phyloP scores from a whole-genome alignment of 305 asterid species.

The Ilex paraguariensis region DNA sequence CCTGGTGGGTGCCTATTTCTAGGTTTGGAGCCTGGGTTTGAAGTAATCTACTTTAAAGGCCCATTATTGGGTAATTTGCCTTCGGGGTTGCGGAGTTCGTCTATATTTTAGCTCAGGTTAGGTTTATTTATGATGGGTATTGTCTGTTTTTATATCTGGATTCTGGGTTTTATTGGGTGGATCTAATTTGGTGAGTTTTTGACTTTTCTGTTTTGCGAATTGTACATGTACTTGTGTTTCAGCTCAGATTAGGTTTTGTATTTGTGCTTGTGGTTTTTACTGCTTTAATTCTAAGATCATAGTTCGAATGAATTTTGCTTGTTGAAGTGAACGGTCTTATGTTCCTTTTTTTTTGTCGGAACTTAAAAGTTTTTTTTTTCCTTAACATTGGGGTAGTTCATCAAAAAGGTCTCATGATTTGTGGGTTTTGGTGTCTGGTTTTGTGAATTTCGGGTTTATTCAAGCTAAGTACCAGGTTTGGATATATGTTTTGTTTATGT shows the following conservation, averaged over 20 bases:
- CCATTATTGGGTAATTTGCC: slow-evolving; percentile 18
- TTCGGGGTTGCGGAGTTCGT: slow-evolving; percentile 4
- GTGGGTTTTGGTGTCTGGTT: too few species aligned
- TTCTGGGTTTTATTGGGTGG: slow-evolving; percentile 6
- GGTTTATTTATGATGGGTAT: slow-evolving; percentile 22
- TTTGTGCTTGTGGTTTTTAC: too few species aligned
- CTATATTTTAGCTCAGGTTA: slow-evolving; percentile 13
- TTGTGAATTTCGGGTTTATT: too few species aligned
- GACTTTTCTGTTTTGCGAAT: neutral
- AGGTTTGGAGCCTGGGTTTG: slow-evolving; percentile 28
- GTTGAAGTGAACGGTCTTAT: neutral
- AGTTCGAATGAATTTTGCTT: neutral
- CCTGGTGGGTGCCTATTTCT: slow-evolving; percentile 24
- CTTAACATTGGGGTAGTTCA: too few species aligned
- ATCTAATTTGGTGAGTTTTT: slow-evolving; percentile 24
- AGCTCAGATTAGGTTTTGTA: too few species aligned
- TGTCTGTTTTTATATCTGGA: slow-evolving; percentile 16
- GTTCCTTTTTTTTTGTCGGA: neutral
- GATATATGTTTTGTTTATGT: neutral
- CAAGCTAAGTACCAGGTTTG: too few species aligned
- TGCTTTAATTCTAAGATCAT: neutral
- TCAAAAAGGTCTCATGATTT: too few species aligned
- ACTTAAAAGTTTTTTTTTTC: neutral
- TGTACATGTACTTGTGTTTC: too few species aligned
- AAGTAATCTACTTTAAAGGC: slow-evolving; percentile 13